Evolutionary conservation across 495 filamentous ascomycete genomes (phyloP).

Genomic region (Aspergillus incahuasiensis): DNA sequence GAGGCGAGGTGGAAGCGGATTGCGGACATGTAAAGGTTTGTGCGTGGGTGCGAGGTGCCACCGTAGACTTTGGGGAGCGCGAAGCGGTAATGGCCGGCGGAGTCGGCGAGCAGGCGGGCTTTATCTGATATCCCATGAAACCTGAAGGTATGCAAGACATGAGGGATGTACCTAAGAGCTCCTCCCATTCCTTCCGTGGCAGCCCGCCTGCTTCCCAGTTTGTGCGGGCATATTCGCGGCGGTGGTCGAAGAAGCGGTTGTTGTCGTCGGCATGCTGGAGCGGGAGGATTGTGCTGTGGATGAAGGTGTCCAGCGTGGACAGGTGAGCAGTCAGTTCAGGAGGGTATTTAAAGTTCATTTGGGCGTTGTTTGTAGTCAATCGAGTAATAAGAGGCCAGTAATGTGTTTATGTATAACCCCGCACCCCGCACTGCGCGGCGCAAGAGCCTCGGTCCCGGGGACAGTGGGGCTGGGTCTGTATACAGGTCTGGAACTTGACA

Average conservation of each 20-base stretch:
- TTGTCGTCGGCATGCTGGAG: constrained; percentile 50
- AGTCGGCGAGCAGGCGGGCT: constrained; percentile 43
- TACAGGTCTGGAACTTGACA: too few relatives aligned
- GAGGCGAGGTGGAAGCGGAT: constrained; percentile 54
- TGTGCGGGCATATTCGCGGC: constrained; percentile 53
- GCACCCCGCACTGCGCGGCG: too few relatives aligned
- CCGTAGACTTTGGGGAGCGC: constrained; percentile 51
- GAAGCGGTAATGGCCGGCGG: constrained; percentile 54
- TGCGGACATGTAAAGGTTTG: constrained; percentile 57
- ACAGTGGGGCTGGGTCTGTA: too few relatives aligned
- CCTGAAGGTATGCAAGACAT: not conserved
- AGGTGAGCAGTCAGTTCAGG: constrained; percentile 42
- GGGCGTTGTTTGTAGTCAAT: not conserved
- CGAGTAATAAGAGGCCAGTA: too few relatives aligned
- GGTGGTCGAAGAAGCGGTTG: constrained; percentile 58
- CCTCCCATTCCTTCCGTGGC: constrained; percentile 52
- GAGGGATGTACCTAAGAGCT: constrained; percentile 29
- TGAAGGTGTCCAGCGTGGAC: constrained; percentile 48
- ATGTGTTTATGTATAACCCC: too few relatives aligned
- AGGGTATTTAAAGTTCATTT: constrained; percentile 55
- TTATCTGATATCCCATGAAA: constrained; percentile 18
- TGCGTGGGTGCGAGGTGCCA: constrained; percentile 40
- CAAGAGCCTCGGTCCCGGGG: constrained; percentile 25
- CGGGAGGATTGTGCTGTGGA: constrained; percentile 46
- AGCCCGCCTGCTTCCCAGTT: constrained; percentile 51